Base-by-base conservation (phyloP, 73 alveolate species). In the Urostyla sp. region DNA sequence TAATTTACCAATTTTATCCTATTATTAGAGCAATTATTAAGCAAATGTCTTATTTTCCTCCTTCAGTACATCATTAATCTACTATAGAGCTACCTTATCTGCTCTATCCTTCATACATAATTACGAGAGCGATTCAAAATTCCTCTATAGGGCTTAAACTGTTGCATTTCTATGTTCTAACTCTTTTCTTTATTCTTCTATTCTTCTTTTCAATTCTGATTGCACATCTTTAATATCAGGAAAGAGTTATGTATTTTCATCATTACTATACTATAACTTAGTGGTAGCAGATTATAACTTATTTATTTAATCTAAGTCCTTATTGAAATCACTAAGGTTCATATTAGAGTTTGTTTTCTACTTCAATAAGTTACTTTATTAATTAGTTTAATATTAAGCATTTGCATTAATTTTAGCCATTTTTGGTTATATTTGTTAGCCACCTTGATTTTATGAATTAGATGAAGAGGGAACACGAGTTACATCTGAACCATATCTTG, bases 111-210 rank as follows among this genome's bases (percentile, higher is more conserved):
- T 74, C 32, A 34, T 55, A 56, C 87, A 74, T 13, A 74, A 37
- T 24, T 75, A 43, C 20, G 78, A 55, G 5, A 74, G 77, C 6
- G 77, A 53, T 27, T 74, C 87, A 36, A 74, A 74, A 35, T 74
- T 74, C 18, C 87, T 51, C 56, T 74, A 24, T 26, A 74, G 46
- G 8, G 87, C 87, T n/a, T 53, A 28, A 6, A 74, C 77, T 2
- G 87, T 54, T 28, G 75, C 36, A 57, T 74, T 74, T 27, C 87
- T 58, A 26, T 60, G 56, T 34, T 74, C 87, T 21, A 74, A 57
- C 35, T 74, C 87, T 36, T 74, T 74, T 51, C 87, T 53, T 43
- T 26, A 18, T 60, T 74, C 87, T n/a, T 74, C 73, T n/a, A 74
- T 58, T 30, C 53, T 74, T 38, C 73, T 4, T 30, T 56, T 74